Conservation (phyloP, 495 filamentous ascomycete species). For the Aspergillus bridgeri region DNA sequence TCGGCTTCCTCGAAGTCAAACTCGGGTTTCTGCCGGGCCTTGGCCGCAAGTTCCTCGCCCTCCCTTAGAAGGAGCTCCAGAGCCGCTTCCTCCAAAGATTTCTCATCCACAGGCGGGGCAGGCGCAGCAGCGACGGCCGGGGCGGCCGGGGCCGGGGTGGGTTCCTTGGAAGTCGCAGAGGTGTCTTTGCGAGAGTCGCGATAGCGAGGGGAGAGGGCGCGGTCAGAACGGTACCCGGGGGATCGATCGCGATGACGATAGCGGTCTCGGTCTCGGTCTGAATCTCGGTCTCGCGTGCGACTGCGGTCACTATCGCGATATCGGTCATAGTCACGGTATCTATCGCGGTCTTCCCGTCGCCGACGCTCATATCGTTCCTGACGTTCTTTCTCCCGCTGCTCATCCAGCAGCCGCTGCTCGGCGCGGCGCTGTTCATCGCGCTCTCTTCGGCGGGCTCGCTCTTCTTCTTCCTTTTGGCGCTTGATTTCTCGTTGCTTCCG, state of each 20-base stretch:
- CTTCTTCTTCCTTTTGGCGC: conserved; percentile 55
- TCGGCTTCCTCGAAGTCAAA: conserved; percentile 54
- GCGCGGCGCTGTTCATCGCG: conserved; percentile 54
- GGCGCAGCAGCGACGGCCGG: conserved; percentile 14
- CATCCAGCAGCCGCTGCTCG: conserved; percentile 48
- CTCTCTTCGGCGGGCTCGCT: conserved; percentile 46
- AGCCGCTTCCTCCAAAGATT: conserved; percentile 55
- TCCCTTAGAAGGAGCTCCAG: conserved; percentile 55
- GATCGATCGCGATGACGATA: conserved; percentile 37
- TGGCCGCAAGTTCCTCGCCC: conserved; percentile 58
- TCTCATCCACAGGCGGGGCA: conserved; percentile 48
- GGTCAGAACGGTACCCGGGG: conserved; percentile 36
- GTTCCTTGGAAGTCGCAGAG: conserved; percentile 36
- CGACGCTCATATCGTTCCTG: conserved; percentile 51
- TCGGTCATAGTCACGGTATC: conserved; percentile 33
- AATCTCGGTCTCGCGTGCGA: conserved; percentile 28
- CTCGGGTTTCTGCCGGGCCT: conserved; percentile 54
- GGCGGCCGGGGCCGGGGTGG: conserved; percentile 29
- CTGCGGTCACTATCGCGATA: conserved; percentile 31
- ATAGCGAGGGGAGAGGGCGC: conserved; percentile 34
- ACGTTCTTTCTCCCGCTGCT: conserved; percentile 52
- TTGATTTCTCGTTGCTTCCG: conserved; percentile 65
- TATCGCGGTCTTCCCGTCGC: conserved; percentile 43
- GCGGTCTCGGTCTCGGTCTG: conserved; percentile 40
- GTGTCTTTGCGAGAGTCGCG: conserved; percentile 40